Percentiles rank a stretch among this genome's conserved stretches.
phyloP scores from a whole-genome alignment of 306 rosid species.

The Luffa aegyptiaca region DNA sequence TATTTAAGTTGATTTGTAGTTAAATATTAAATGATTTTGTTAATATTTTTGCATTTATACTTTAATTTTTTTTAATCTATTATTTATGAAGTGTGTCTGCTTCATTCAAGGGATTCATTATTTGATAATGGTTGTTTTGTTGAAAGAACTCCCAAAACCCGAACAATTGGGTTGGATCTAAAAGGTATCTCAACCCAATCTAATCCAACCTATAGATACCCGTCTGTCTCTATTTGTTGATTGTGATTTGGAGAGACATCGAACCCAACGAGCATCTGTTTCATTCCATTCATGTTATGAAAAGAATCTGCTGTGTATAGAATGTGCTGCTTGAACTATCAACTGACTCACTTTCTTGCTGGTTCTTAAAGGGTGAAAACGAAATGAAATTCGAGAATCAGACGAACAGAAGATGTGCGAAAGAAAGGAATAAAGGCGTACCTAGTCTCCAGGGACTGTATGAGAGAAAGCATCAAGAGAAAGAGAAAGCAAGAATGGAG shows the following conservation, averaged over 20 bases:
- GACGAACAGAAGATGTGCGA: constrained; percentile 23
- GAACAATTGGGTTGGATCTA: neutral
- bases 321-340: neutral
- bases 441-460: constrained; percentile 40
- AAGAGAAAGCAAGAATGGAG: constrained; percentile 52
- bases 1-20: neutral
- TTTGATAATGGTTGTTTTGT: too few relatives aligned
- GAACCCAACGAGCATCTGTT: neutral
- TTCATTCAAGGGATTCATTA: too few relatives aligned
- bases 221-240: neutral
- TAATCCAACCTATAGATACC: neutral
- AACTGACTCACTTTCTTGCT: neutral
- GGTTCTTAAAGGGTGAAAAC: constrained; percentile 32
- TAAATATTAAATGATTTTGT: too few relatives aligned
- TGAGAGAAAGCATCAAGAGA: constrained; percentile 46
- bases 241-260: neutral
- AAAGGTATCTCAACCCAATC: neutral
- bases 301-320: neutral
- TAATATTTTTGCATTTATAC: too few relatives aligned
- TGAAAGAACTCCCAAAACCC: too few relatives aligned
- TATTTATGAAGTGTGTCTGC: too few relatives aligned
- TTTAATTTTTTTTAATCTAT: neutral
- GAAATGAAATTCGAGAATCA: constrained; percentile 19
- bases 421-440: constrained; percentile 18
- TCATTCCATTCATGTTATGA: neutral